Percentiles rank a stretch among this genome's conserved stretches.
Conservation (phyloP, 805 yeast species). For the Peterozyma xylosa region DNA sequence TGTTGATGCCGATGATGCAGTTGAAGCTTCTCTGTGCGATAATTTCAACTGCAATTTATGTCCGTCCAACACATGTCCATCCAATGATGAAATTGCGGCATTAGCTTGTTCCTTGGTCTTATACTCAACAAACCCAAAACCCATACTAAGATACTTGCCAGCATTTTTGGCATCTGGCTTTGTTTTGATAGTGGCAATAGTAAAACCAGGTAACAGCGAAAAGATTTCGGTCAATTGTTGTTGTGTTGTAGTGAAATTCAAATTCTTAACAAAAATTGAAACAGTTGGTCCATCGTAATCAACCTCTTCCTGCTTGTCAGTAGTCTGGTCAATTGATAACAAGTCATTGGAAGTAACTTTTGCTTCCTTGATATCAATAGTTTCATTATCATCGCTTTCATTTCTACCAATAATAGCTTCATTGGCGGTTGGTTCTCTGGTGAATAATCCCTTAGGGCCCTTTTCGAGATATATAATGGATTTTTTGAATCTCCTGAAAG, state of each 20-base stretch:
- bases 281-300: conserved; percentile 66
- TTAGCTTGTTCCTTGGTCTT: conserved; percentile 70
- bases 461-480: conserved; percentile 86
- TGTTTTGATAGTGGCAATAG: conserved; percentile 73
- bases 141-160: conserved; percentile 80
- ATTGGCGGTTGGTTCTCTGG: conserved; percentile 39
- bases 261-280: conserved; percentile 85
- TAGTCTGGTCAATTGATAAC: conserved; percentile 18
- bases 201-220: conserved; percentile 69
- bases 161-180: conserved; percentile 79
- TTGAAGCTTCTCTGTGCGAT: conserved; percentile 52
- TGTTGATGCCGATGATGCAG: conserved; percentile 16
- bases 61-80: conserved; percentile 77
- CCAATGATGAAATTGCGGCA: conserved; percentile 63
- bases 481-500: conserved; percentile 83
- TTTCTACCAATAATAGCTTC: conserved; percentile 22
- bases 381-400: conserved; percentile 25
- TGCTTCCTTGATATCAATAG: conserved; percentile 28
- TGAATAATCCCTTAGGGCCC: conserved; percentile 82
- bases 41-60: conserved; percentile 85
- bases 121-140: conserved; percentile 95
- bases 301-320: conserved; percentile 18
- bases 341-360: conserved; percentile 37
- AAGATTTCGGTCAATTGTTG: conserved; percentile 52
- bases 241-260: conserved; percentile 75